phyloP scores from a whole-genome alignment of 169 alveolate species.

The Plasmodium cynomolgi region DNA sequence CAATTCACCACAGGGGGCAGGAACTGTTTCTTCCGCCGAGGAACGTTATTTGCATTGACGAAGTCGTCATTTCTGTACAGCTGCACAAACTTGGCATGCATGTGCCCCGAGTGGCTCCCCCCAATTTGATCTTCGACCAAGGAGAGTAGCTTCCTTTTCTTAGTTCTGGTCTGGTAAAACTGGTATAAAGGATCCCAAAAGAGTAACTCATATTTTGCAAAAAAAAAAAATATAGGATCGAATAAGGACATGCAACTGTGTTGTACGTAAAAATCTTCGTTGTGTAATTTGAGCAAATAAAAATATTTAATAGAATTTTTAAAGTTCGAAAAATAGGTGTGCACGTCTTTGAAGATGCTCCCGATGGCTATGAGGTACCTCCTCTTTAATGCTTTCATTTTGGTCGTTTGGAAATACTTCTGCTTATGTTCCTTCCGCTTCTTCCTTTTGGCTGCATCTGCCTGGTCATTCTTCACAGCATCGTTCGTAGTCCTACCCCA shows the following conservation, averaged over 20 bases:
- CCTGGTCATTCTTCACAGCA: background rate
- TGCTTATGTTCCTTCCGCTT: slow-evolving; percentile 20
- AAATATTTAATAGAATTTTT: slow-evolving; percentile 67
- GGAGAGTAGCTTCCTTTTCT: slow-evolving; percentile 2
- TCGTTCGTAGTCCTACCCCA: background rate
- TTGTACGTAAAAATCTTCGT: slow-evolving; percentile 24
- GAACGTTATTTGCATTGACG: background rate
- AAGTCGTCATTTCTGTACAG: background rate
- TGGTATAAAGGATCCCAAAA: slow-evolving; percentile 75
- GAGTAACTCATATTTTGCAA: slow-evolving; percentile 47
- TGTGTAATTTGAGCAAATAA: slow-evolving; percentile 38
- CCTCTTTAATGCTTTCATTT: slow-evolving; percentile 27
- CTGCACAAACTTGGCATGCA: background rate
- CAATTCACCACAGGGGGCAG: background rate
- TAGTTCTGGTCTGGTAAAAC: slow-evolving; percentile 20
- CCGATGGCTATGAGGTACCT: slow-evolving; percentile 12
- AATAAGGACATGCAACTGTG: slow-evolving; percentile 8
- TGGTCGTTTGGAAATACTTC: slow-evolving; percentile 50
- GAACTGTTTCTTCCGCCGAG: background rate
- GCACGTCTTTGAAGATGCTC: slow-evolving; percentile 33
- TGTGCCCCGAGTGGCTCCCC: background rate
- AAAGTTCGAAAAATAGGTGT: slow-evolving; percentile 40
- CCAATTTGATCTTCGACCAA: background rate
- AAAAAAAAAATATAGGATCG: slow-evolving; percentile 45
- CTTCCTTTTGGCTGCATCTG: background rate